These are phyloP conservation scores for Gossypium stocksii DNA, from an alignment of 345 rosid species.

Conservation along the genomic window DNA sequence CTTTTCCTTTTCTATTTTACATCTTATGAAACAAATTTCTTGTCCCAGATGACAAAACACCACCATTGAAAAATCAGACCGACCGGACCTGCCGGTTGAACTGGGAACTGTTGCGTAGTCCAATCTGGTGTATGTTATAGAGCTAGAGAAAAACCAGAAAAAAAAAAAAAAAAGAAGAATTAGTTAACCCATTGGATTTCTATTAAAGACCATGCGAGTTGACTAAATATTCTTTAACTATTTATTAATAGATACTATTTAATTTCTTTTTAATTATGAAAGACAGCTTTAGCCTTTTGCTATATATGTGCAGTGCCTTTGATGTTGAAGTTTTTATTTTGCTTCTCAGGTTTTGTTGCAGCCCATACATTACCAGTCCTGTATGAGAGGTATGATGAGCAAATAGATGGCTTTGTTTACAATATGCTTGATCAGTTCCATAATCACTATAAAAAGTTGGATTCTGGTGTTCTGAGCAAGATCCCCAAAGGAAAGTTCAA, in stretches of 20 bases:
- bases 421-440: constrained; percentile 52
- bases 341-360: constrained; percentile 69
- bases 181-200: too few species aligned
- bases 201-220: too few species aligned
- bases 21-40: too few species aligned
- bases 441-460: constrained; percentile 56
- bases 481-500: constrained; percentile 67
- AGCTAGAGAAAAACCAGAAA: too few species aligned
- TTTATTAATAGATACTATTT: too few species aligned
- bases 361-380: constrained; percentile 91
- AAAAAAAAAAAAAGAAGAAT: too few species aligned
- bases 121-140: neutral
- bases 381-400: constrained; percentile 76
- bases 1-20: too few species aligned
- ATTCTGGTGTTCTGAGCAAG: constrained; percentile 55
- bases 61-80: too few species aligned
- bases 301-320: neutral
- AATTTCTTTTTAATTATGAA: neutral
- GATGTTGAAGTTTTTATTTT: neutral
- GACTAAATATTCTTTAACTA: too few species aligned
- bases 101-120: neutral
- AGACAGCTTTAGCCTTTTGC: neutral
- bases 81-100: neutral
- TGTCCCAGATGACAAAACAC: too few species aligned
- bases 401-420: constrained; percentile 60